Base-by-base conservation (phyloP, 2,329 filamentous ascomycete genomes). In the Venturia aucupariae region DNA sequence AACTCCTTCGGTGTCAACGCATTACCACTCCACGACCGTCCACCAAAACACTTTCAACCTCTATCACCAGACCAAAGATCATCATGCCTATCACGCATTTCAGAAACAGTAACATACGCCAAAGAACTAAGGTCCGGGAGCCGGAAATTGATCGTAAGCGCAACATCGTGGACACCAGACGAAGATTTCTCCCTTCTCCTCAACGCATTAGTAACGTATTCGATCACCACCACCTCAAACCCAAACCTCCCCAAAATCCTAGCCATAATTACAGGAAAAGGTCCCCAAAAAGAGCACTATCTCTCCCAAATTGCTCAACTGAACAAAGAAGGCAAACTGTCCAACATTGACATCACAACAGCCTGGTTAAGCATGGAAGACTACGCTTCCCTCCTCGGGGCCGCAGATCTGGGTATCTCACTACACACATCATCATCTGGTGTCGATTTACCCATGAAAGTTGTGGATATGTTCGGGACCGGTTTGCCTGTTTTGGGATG, bases 381-480 rank as follows among this genome's bases (percentile, higher is more conserved):
- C 74, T 99, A 99, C 73, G 93, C 94, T 0, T 81, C 80, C 0
- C 82, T 99, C 4, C 85, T 99, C 38, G 90, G 88, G 13, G 88
- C 88, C 55, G 92, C 94, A 3, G 93, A 97, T 70, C 80, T 99
- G 0, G 94, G 94, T 11, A 85, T 99, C 30, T 96, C 90, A 65
- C 79, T 99, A 32, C 94, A 99, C 77, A 96, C 86, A 68, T 97
- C 92, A 17, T 95, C 90, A 68, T 96, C 91, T 2, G 94, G 94
- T 1, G 92, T 99, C 0, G 94, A 99, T 75, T 80, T 99, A 24
- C 94, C 94, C 0, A 99, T 99, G 94, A 99, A 99, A 77, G 92
- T 99, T 0, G 92, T 99, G 17, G 94, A 99, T 74, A 97, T 99
- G 92, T 97, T 99, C 74, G 94, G 94, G 2, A 89, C 92, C 0